Evolutionary conservation across 2,329 filamentous ascomycete genomes (phyloP).

Genomic region (Phaeosphaeria sp.): DNA sequence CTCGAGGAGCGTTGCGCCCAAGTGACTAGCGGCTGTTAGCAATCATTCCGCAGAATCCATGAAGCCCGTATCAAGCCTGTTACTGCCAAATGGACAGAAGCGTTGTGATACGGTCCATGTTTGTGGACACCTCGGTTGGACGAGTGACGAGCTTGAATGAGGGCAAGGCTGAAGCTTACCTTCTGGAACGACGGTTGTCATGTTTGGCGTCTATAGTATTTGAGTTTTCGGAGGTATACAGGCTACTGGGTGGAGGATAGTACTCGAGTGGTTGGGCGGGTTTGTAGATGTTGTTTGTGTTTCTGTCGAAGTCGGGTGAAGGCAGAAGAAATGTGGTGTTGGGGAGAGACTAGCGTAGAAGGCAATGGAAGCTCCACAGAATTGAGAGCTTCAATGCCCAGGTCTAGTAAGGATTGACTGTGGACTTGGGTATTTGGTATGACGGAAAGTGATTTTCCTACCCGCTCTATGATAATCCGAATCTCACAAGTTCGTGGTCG

Average conservation of each 20-base stretch:
- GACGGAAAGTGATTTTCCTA: not conserved
- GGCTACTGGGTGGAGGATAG: not conserved
- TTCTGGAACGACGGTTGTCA: slow-evolving; percentile 48
- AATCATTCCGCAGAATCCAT: not conserved
- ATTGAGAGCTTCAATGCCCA: slow-evolving; percentile 32
- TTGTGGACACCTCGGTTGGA: not conserved
- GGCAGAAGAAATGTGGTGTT: slow-evolving; percentile 45
- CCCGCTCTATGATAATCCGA: not conserved
- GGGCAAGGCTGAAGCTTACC: slow-evolving; percentile 45
- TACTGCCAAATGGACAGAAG: too few relatives aligned
- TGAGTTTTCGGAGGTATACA: not conserved
- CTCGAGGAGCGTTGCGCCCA: slow-evolving; percentile 96
- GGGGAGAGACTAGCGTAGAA: slow-evolving; percentile 48
- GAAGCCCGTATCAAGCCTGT: not conserved
- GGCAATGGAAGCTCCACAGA: slow-evolving; percentile 47
- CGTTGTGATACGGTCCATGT: too few relatives aligned
- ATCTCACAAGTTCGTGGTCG: not conserved
- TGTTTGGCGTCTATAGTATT: slow-evolving; percentile 11
- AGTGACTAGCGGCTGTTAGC: slow-evolving; percentile 68
- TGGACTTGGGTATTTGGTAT: not conserved
- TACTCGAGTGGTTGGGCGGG: slow-evolving; percentile 4
- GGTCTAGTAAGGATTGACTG: slow-evolving; percentile 21
- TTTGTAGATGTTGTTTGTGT: slow-evolving; percentile 28
- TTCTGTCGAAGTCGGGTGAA: slow-evolving; percentile 31
- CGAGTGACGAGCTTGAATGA: slow-evolving; percentile 6